phyloP scores from a whole-genome alignment of 495 filamentous ascomycete genomes.

The Aspergillus sparsus region DNA sequence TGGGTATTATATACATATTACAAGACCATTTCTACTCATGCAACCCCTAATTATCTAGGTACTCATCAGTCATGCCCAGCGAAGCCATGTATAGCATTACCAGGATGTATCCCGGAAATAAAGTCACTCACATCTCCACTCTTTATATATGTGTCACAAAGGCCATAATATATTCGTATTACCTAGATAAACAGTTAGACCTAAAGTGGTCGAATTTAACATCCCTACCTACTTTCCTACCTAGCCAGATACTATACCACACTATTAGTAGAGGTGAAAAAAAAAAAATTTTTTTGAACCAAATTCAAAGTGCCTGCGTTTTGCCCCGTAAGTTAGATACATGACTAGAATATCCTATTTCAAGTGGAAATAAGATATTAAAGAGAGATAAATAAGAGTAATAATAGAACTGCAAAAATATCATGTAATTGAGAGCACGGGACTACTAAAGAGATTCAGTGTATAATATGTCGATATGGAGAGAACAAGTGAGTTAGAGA shows the following conservation, averaged over 20 bases:
- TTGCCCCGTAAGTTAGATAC: slow-evolving; percentile 40
- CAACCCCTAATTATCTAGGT: no score
- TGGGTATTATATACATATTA: no score
- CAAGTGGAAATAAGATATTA: not conserved
- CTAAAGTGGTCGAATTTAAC: no score
- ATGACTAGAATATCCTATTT: slow-evolving; percentile 30
- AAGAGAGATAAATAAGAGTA: not conserved
- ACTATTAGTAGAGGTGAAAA: not conserved
- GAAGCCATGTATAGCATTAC: no score
- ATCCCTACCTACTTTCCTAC: no score
- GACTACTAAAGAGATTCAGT: not conserved
- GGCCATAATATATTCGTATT: no score
- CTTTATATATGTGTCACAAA: no score
- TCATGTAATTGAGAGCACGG: not conserved
- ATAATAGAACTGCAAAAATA: not conserved
- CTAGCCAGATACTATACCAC: not conserved
- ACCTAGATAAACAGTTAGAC: no score
- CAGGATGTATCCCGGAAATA: no score
- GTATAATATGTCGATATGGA: not conserved
- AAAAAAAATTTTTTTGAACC: not conserved
- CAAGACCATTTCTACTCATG: no score
- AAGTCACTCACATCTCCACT: no score
- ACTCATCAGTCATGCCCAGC: no score
- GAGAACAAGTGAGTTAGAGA: not conserved
- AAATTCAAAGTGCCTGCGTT: slow-evolving; percentile 33